phyloP scores from a whole-genome alignment of 2,329 filamentous ascomycete species.

The Fusarium camptoceras region DNA sequence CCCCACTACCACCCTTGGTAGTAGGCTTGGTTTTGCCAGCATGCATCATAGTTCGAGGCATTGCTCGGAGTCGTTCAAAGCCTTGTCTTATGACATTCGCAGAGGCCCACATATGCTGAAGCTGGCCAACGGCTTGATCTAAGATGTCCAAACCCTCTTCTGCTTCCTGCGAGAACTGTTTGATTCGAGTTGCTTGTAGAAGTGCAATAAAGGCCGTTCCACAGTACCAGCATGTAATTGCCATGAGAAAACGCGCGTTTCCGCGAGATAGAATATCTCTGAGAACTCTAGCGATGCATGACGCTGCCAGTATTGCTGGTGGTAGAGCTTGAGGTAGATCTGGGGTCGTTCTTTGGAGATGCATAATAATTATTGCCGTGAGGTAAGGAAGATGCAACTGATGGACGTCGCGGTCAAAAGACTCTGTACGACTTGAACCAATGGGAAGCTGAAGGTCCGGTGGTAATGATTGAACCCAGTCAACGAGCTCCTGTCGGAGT shows the following conservation, averaged over 20 bases:
- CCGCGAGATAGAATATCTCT: constrained; percentile 55
- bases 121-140: constrained; percentile 32
- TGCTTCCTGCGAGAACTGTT: constrained; percentile 35
- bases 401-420: constrained; percentile 56
- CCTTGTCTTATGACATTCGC: constrained; percentile 39
- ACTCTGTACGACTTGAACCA: constrained; percentile 34
- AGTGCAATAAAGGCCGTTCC: constrained; percentile 56
- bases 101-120: constrained; percentile 43
- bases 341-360: constrained; percentile 51
- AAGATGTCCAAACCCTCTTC: constrained; percentile 36
- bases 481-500: constrained; percentile 33
- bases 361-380: constrained; percentile 56
- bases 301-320: constrained; percentile 34
- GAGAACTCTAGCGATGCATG: constrained; percentile 43
- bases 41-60: constrained; percentile 26
- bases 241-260: constrained; percentile 55
- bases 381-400: constrained; percentile 57
- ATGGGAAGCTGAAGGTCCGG: constrained; percentile 35
- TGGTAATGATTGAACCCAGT: constrained; percentile 31
- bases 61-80: constrained; percentile 32
- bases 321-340: constrained; percentile 49
- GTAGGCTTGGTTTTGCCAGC: constrained; percentile 1
- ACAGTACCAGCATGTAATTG: constrained; percentile 58
- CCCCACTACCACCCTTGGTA: background rate
- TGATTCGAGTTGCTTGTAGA: constrained; percentile 50